Evolutionary conservation across 1,139 yeast species (phyloP), one percentile per base, ranked within the genome.

Genomic region (Magnusiomyces fungicola): DNA sequence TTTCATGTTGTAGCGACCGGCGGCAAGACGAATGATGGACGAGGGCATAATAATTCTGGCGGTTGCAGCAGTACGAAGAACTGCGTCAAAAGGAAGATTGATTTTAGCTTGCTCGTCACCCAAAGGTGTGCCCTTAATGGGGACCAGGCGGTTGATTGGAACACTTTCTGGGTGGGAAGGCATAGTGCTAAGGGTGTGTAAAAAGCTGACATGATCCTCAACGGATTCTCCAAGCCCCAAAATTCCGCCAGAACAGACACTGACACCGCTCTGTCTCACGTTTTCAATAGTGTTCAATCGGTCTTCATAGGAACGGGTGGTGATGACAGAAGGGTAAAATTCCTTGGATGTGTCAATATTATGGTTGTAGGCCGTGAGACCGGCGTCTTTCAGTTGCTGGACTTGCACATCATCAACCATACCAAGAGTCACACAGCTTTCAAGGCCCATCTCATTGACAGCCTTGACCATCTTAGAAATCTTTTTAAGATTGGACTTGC

Each of bases 1-100:
- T 57, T 80, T 81, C 90, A 84, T 83, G 29, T 89, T 81, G 61
- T 83, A 83, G 52, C 94, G 71, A 0, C 94, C 94, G 9, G 94
- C 94, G 3, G 92, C 90, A 51, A 84, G 69, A 55, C 94, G 72
- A 54, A 84, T 78, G 45, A 83, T 83, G 1, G 86, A 71, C 42
- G 70, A 68, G 0, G 94, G 94, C 89, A 84, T 84, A 36, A 81
- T 67, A 23, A 84, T 65, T 56, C 94, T 74, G 0, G 90, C 92
- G 3, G 92, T 82, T 1, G 90, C 86, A 52, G 83, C 74, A 1
- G 90, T 83, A 61, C 83, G 74, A 38, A 84, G 68, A 23, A 84
- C 75, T 27, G 76, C 76, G 47, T 83, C 88, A 56, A 81, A 78
- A 36, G 75, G 69, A 43, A 83, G 66, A 50, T 72, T 70, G 36